These are phyloP conservation scores for Amaranthus hypochondriacus DNA, from an alignment of 148 eudicot genomes.

Conservation along the genomic window DNA sequence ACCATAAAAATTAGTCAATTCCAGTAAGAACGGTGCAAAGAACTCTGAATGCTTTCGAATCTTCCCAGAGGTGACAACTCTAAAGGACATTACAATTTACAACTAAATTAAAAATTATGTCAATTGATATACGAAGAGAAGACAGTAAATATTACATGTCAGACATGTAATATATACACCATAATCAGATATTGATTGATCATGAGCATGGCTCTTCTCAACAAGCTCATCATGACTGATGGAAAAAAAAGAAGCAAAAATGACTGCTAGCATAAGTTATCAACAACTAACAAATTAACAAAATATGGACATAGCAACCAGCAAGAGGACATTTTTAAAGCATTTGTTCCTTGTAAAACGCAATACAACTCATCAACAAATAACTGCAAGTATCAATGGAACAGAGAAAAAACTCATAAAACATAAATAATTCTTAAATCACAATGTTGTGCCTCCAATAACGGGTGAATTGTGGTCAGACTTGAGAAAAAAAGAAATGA, in stretches of 20 bases:
- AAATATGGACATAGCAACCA: not conserved
- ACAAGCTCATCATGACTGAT: constrained; percentile 83
- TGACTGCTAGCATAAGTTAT: constrained; percentile 3
- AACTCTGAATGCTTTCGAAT: constrained; percentile 68
- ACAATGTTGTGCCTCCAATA: not conserved
- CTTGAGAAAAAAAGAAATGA: not conserved
- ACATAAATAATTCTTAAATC: not conserved
- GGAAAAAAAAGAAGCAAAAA: constrained; percentile 15
- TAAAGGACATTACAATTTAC: constrained; percentile 98
- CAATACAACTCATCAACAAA: constrained; percentile 90
- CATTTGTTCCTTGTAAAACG: constrained; percentile 59
- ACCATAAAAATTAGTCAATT: constrained; percentile 73
- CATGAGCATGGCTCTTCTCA: constrained; percentile 86
- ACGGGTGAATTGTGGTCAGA: not conserved
- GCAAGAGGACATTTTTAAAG: constrained; percentile 55
- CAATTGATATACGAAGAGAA: constrained; percentile 17
- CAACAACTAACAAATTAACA: not conserved
- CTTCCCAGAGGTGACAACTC: constrained; percentile 96
- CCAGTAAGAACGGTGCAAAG: constrained; percentile 91
- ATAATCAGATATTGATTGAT: constrained; percentile 87
- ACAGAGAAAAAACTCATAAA: constrained; percentile 2
- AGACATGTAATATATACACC: constrained; percentile 44
- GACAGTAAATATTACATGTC: not conserved
- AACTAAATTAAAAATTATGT: constrained; percentile 46
- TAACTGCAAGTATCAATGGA: constrained; percentile 45